Evolutionary conservation across 495 filamentous ascomycete species (phyloP).

Genomic region (Peziza echinospora): DNA sequence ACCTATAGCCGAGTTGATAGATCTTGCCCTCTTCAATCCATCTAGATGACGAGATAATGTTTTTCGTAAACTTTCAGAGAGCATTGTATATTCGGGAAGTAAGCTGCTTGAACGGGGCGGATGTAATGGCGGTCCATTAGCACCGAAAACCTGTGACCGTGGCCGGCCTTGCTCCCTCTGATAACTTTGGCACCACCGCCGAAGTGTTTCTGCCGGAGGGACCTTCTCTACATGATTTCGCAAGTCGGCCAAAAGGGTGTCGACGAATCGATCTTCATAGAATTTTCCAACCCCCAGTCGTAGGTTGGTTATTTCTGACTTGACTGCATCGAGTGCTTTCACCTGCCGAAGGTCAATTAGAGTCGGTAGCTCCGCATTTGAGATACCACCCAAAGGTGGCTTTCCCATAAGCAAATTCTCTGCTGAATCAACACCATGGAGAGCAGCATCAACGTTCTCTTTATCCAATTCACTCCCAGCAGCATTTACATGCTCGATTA

Average conservation of each 20-base stretch:
- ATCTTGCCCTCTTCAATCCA: slow-evolving; percentile 51
- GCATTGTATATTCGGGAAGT: slow-evolving; percentile 2
- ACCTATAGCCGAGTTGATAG: slow-evolving; percentile 55
- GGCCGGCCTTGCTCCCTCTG: slow-evolving; percentile 22
- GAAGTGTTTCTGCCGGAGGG: slow-evolving; percentile 47
- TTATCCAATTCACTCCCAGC: slow-evolving; percentile 66
- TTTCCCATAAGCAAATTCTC: slow-evolving; percentile 61
- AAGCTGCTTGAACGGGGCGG: slow-evolving; percentile 17
- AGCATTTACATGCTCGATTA: slow-evolving; percentile 49
- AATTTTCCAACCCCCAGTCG: slow-evolving; percentile 63
- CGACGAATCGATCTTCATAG: slow-evolving; percentile 63
- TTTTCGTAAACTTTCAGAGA: background rate
- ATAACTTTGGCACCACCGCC: slow-evolving; percentile 48
- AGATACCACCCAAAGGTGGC: slow-evolving; percentile 19
- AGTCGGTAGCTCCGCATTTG: slow-evolving; percentile 4
- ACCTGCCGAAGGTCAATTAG: slow-evolving; percentile 53
- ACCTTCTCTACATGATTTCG: slow-evolving; percentile 52
- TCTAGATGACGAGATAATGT: background rate
- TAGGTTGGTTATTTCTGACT: slow-evolving; percentile 49
- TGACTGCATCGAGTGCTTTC: slow-evolving; percentile 60
- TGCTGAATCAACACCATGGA: slow-evolving; percentile 50
- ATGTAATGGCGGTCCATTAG: slow-evolving; percentile 1
- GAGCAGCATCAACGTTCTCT: slow-evolving; percentile 57
- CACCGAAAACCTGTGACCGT: slow-evolving; percentile 2
- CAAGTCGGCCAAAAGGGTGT: slow-evolving; percentile 56